Evolutionary conservation across 2,329 filamentous ascomycete genomes (phyloP), one percentile per base, ranked within the genome.

Genomic region (Hymenoscyphus infarciens): DNA sequence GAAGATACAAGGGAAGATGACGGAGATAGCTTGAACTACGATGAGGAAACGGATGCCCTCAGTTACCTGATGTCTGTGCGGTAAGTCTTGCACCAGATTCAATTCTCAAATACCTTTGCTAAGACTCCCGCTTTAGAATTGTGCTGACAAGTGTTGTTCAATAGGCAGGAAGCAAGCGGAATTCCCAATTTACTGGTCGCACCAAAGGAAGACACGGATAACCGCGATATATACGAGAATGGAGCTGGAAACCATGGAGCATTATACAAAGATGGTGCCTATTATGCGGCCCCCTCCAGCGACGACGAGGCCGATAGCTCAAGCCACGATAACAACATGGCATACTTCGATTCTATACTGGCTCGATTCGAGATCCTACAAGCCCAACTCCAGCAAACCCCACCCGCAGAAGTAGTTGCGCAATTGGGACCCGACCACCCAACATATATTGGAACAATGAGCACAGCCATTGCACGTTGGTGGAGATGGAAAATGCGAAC

Each of bases 241-340:
- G 80, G 80, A 5, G 66, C 75, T 22, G 81, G 82, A 60, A 84
- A 88, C 69, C 77, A 80, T 25, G 77, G 83, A 61, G 89, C 88
- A 11, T 87, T 85, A 71, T 95, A 91, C 73, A 79, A 86, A 16
- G 90, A 96, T 68, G 92, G 92, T 57, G 89, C 91, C 42, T 97
- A 92, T 74, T 85, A 88, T 27, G 89, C 87, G 3, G 79, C 82
- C 2, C 81, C 84, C 70, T 75, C 31, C 64, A 74, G 27, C 11
- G 73, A 74, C 27, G 68, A 15, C 3, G 73, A 75, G n/a, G 71
- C 69, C 69, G 49, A 69, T 65, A 49, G 68, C 69, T 57, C 53
- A 7, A 54, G 29, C 6, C 58, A 59, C 77, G 61, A 82, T 90
- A 0, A 84, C 86, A 73, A 71, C 29, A 78, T 86, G 29, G 83